Percentiles rank a stretch among this genome's conserved stretches.
Evolutionary conservation across 2,329 filamentous ascomycete species (phyloP).

Genomic region (Curvularia hawaiiensis): DNA sequence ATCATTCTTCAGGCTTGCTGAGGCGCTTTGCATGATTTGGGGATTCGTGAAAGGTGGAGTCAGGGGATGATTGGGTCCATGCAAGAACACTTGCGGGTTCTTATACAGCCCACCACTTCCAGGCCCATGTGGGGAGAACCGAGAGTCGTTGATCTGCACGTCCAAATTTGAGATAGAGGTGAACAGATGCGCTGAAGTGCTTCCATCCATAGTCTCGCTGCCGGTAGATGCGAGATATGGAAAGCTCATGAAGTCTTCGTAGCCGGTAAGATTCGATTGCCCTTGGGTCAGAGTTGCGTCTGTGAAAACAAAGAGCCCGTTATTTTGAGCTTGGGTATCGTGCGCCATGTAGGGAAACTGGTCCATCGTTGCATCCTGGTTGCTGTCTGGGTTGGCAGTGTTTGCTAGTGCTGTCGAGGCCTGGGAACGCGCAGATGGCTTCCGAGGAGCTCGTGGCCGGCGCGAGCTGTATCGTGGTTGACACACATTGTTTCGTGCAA

Average conservation of each 20-base stretch:
- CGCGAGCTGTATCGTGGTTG: conserved; percentile 11
- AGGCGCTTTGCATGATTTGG: not conserved
- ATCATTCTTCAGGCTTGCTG: not conserved
- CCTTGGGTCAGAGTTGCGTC: not conserved
- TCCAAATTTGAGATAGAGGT: not conserved
- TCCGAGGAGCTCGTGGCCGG: conserved; percentile 8
- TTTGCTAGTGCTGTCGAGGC: not conserved
- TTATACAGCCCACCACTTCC: not conserved
- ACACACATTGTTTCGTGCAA: conserved; percentile 10
- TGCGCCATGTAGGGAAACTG: conserved; percentile 6
- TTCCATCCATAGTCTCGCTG: not conserved
- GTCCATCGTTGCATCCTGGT: conserved; percentile 4
- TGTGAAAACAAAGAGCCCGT: not conserved
- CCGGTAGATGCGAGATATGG: not conserved
- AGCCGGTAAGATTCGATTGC: conserved; percentile 3
- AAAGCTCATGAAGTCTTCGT: conserved; percentile 12
- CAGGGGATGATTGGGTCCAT: conserved; percentile 1
- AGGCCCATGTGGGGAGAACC: not conserved
- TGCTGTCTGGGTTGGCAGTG: not conserved
- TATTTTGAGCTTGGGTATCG: not conserved
- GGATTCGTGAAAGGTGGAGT: conserved; percentile 10
- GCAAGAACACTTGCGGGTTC: conserved; percentile 2
- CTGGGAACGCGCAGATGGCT: conserved; percentile 1
- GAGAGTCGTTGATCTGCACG: conserved; percentile 2
- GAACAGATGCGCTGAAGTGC: not conserved